Conservation (phyloP, 345 rosid genomes). For the Salix purpurea region DNA sequence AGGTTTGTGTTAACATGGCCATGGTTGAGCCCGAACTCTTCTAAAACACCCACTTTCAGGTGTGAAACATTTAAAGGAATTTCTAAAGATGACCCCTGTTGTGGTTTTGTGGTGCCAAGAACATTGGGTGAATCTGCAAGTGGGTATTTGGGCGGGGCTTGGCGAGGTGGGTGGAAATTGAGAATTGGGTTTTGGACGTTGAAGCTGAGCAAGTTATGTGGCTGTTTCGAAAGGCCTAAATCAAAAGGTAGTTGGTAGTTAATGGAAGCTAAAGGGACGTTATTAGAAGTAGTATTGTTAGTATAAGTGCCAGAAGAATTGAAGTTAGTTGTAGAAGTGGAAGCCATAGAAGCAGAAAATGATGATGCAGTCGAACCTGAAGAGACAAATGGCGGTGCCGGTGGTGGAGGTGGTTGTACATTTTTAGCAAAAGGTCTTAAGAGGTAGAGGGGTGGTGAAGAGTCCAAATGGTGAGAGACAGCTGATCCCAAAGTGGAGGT, state of each 20-base stretch:
- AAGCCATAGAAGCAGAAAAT: slow-evolving; percentile 28
- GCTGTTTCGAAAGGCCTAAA: slow-evolving; percentile 26
- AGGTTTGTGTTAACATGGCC: slow-evolving; percentile 32
- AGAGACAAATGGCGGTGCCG: slow-evolving; percentile 28
- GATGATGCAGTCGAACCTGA: slow-evolving; percentile 24
- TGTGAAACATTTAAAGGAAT: slow-evolving; percentile 21
- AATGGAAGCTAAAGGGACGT: slow-evolving; percentile 23
- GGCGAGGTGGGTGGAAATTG: slow-evolving; percentile 62
- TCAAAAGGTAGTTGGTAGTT: slow-evolving; percentile 31
- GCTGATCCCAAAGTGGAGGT: slow-evolving; percentile 36
- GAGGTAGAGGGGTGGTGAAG: slow-evolving; percentile 46
- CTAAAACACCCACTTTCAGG: slow-evolving; percentile 44
- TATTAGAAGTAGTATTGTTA: not conserved
- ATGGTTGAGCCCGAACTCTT: slow-evolving; percentile 42
- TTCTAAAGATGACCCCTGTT: slow-evolving; percentile 4
- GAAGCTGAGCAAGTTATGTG: slow-evolving; percentile 35
- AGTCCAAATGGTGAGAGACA: slow-evolving; percentile 33
- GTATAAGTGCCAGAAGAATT: slow-evolving; percentile 1
- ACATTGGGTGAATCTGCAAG: slow-evolving; percentile 27
- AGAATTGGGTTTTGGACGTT: slow-evolving; percentile 51
- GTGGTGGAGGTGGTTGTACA: slow-evolving; percentile 19
- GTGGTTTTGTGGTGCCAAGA: slow-evolving; percentile 21
- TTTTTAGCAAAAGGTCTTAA: slow-evolving; percentile 50
- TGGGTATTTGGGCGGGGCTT: slow-evolving; percentile 39
- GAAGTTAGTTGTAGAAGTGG: slow-evolving; percentile 17